Conservation (phyloP, 78 protist species). For the Dictyostelium capitatum region DNA sequence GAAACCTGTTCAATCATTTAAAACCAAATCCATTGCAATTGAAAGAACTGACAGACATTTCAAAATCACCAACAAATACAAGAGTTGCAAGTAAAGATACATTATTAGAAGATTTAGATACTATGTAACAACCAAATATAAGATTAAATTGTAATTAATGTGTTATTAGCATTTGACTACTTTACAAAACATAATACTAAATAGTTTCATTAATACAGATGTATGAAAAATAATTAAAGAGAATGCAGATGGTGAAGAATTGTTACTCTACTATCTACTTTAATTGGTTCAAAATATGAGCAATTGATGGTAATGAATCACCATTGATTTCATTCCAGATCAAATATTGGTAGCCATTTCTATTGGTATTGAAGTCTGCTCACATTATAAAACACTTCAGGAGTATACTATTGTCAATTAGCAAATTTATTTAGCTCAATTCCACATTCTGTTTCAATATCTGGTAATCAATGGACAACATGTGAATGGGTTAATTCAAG, state of each 20-base stretch:
- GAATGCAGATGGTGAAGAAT: constrained; percentile 80
- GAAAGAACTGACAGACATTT: constrained; percentile 20
- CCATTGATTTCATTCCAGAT: constrained; percentile 77
- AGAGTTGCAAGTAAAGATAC: constrained; percentile 33
- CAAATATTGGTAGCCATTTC: constrained; percentile 60
- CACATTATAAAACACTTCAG: constrained; percentile 25
- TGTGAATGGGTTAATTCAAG: too few relatives aligned
- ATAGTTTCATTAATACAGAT: constrained; percentile 74
- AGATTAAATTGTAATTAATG: too few relatives aligned
- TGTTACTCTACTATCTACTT: constrained; percentile 88
- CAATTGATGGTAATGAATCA: constrained; percentile 22
- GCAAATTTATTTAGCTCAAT: neutral
- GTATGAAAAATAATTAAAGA: constrained; percentile 87
- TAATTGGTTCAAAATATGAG: constrained; percentile 97
- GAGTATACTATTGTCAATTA: constrained; percentile 33
- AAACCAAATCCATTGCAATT: constrained; percentile 55
- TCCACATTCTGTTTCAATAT: too few relatives aligned
- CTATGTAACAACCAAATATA: constrained; percentile 74
- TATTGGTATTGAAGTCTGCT: constrained; percentile 81
- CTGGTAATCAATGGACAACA: too few relatives aligned
- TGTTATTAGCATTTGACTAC: too few relatives aligned
- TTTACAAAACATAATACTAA: too few relatives aligned
- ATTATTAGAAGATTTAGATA: constrained; percentile 87
- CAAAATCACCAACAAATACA: constrained; percentile 60
- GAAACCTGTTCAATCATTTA: constrained; percentile 47